Base-by-base conservation (phyloP, 2,329 filamentous ascomycete species). In the Diaporthe eres region DNA sequence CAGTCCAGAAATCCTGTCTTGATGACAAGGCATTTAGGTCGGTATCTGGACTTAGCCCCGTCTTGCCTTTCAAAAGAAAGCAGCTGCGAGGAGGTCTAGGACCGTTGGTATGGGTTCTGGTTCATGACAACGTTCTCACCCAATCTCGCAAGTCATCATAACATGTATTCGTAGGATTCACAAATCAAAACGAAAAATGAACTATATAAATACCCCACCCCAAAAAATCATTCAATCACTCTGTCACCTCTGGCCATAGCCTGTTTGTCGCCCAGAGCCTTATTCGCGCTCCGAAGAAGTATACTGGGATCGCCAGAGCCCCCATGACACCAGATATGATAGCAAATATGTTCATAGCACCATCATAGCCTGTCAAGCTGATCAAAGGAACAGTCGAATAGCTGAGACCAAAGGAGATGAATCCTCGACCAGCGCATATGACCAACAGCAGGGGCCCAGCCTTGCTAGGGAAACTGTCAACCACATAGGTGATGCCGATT, bases 331-430 rank as follows among this genome's bases (percentile, higher is more conserved):
- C 61, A 8, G 42, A 47, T 31, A 49, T 65, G 17, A 47, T 65
- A 2, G 61, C 61, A 34, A 65, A 65, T 22, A 65, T 34, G 42
- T 65, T 31, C 42, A 65, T 65, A 8, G 61, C 61, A 19, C 61
- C 61, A 47, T 49, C 15, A 9, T 65, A 49, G 15, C 42, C 61
- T 13, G 25, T 34, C 10, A 49, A 44, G 0, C n/a, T 65, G 42
- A 65, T 65, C 25, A 63, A n/a, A 3, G 61, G 61, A 7, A 65
- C 61, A 2, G 61, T 49, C 4, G 61, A 65, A 10, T 65, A 34
- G n/a, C 61, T 65, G 3, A 65, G 61, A 13, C 42, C 42, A 17
- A 49, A 65, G 17, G 42, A 49, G 28, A 49, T 49, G 2, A 65
- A 65, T 8, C 61, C 61, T 22, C 25, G 61, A 22, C 61, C 42